Evolutionary conservation across 2,329 filamentous ascomycete genomes (phyloP).

Genomic region (Trichoderma sp.): DNA sequence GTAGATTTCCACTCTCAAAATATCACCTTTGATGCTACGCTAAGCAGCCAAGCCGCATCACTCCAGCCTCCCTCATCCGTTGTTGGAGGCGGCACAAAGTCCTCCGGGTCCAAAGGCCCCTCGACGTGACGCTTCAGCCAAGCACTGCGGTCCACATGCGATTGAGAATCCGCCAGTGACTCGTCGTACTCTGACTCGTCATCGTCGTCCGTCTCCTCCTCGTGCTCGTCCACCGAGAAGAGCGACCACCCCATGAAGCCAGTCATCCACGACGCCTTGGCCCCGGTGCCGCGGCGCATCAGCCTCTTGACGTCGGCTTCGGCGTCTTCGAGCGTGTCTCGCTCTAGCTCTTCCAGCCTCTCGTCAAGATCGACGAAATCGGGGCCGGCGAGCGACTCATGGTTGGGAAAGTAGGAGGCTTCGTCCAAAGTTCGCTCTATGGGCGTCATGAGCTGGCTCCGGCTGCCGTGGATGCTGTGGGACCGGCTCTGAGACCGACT

Average conservation of each 20-base stretch:
- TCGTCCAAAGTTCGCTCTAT: slow-evolving; percentile 47
- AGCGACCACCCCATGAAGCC: slow-evolving; percentile 63
- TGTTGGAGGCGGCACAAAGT: slow-evolving; percentile 53
- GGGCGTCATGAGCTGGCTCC: slow-evolving; percentile 51
- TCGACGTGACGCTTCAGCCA: slow-evolving; percentile 47
- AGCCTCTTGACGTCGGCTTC: slow-evolving; percentile 62
- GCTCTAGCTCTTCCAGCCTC: slow-evolving; percentile 58
- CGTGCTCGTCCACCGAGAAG: slow-evolving; percentile 65
- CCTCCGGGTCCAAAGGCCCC: slow-evolving; percentile 48
- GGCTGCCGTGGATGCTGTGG: slow-evolving; percentile 41
- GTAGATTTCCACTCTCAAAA: slow-evolving; percentile 43
- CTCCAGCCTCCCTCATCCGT: slow-evolving; percentile 65
- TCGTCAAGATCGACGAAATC: slow-evolving; percentile 68
- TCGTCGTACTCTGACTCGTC: slow-evolving; percentile 46
- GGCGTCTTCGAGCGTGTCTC: slow-evolving; percentile 57
- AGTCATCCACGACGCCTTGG: slow-evolving; percentile 62
- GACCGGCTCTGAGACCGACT: slow-evolving; percentile 49
- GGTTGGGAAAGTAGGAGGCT: slow-evolving; percentile 50
- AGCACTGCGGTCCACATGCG: slow-evolving; percentile 38
- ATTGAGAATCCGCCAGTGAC: slow-evolving; percentile 36
- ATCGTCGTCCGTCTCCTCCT: slow-evolving; percentile 54
- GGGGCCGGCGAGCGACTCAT: slow-evolving; percentile 53
- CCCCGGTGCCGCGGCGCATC: slow-evolving; percentile 56
- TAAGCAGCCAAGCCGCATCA: slow-evolving; percentile 70
- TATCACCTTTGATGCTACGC: slow-evolving; percentile 65